Evolutionary conservation across 108 stramenopile genomes (phyloP), one percentile per base, ranked within the genome.

Genomic region (Nitzschia sp.): DNA sequence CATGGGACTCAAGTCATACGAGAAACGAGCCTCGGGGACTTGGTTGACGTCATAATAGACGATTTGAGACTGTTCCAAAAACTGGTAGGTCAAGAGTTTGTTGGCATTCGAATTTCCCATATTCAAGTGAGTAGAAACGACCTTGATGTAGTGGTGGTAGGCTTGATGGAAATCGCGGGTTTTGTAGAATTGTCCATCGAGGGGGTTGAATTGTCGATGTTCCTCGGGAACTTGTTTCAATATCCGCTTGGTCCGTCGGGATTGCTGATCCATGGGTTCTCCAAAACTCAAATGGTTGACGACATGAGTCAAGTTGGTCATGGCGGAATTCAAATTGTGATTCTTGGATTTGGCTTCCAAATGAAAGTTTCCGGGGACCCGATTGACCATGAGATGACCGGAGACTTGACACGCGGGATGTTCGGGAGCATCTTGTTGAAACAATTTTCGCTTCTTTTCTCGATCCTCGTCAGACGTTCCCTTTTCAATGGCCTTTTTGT

Each of bases 71-170:
- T 95, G 87, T 53, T 91, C 87, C 60, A 96, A 73, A 44, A 92
- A 88, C 52, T 93, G 93, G 73, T 93, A 93, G 7, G 88, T 67
- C 21, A 85, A 46, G 57, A 85, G 67, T 44, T 76, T 65, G 58
- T 88, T 92, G 53, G 78, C 59, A 64, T 68, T 72, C 0, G 82
- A 68, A 6, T 60, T 60, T 29, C 89, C 88, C 69, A 90, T 80
- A 51, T 87, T 87, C 24, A 96, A 71, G 67, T 94, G 91, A 3
- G 93, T 95, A 12, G 92, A 92, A 21, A 97, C 94, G n/a, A 98
- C 96, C 80, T 98, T 98, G 66, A 97, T 90, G 83, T 98, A 97
- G 75, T 98, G 98, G 80, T 98, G 96, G 66, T 84, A 90, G 19
- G 96, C 96, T 68, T 87, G 82, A 79, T 98, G 97, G 63, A 81